Conservation (phyloP, 2,329 filamentous ascomycete species). For the Curvularia sp. region DNA sequence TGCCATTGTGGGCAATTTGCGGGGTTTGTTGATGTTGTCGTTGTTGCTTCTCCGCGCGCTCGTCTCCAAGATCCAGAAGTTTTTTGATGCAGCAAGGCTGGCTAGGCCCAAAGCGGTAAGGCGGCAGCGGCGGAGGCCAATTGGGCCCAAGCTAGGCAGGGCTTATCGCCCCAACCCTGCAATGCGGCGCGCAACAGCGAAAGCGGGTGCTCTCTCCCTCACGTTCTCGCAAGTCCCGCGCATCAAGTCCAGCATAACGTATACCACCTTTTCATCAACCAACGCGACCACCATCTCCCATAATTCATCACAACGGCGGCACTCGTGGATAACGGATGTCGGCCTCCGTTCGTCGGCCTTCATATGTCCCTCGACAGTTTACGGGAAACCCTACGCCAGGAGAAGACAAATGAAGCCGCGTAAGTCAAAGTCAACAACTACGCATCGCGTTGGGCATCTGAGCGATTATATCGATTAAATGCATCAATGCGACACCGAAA, state of each 20-base stretch:
- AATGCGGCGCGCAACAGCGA: slow-evolving; percentile 25
- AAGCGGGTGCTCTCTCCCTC: slow-evolving; percentile 29
- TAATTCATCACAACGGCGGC: slow-evolving; percentile 52
- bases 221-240: slow-evolving; percentile 36
- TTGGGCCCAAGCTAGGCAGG: slow-evolving; percentile 27
- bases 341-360: slow-evolving; percentile 50
- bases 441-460: slow-evolving; percentile 28
- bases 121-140: slow-evolving; percentile 14
- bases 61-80: slow-evolving; percentile 28
- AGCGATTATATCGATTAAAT: slow-evolving; percentile 22
- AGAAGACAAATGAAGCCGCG: slow-evolving; percentile 55
- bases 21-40: slow-evolving; percentile 2
- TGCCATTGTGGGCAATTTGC: slow-evolving; percentile 34
- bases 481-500: slow-evolving; percentile 49
- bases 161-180: slow-evolving; percentile 34
- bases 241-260: slow-evolving; percentile 41
- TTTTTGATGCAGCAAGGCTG: slow-evolving; percentile 30
- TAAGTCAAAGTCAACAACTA: slow-evolving; percentile 45
- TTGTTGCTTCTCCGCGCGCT: slow-evolving; percentile 13
- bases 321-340: slow-evolving; percentile 59
- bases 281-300: slow-evolving; percentile 34
- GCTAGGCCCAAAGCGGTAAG: slow-evolving; percentile 27
- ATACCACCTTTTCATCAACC: slow-evolving; percentile 47
- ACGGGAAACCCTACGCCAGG: slow-evolving; percentile 51
- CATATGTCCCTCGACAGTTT: slow-evolving; percentile 59